phyloP scores from a whole-genome alignment of 2,329 filamentous ascomycete genomes.

The Rhinocladiella mackenziei region DNA sequence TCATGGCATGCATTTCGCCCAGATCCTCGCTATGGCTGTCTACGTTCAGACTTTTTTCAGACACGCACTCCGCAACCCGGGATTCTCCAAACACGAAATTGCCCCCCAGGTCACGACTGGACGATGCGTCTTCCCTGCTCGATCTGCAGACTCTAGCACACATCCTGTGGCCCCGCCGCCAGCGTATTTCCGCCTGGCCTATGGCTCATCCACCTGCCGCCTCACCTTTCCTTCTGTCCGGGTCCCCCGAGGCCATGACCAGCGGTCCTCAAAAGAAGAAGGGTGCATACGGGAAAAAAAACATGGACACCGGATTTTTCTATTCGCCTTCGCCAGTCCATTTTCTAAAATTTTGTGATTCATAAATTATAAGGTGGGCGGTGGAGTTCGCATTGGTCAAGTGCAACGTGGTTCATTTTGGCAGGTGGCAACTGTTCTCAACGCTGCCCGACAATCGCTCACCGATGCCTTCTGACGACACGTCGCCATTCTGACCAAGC shows the following conservation, averaged over 20 bases:
- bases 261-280: background rate
- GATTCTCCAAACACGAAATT: no score
- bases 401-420: slow-evolving; percentile 8
- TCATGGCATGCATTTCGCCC: no score
- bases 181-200: background rate
- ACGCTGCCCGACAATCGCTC: background rate
- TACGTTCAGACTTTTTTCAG: no score
- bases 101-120: no score
- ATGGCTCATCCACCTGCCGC: background rate
- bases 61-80: no score
- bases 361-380: no score
- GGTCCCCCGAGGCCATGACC: background rate
- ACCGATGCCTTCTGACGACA: no score
- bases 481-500: no score
- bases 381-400: slow-evolving; percentile 3
- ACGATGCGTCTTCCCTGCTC: no score
- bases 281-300: background rate
- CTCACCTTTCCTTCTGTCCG: background rate
- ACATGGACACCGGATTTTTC: background rate
- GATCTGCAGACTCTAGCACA: no score
- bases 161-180: background rate
- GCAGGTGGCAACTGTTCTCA: slow-evolving; percentile 4
- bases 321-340: slow-evolving; percentile 1
- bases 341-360: background rate
- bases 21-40: no score